Evolutionary conservation across 495 filamentous ascomycete species (phyloP).

Genomic region (Aspergillus incahuasiensis): DNA sequence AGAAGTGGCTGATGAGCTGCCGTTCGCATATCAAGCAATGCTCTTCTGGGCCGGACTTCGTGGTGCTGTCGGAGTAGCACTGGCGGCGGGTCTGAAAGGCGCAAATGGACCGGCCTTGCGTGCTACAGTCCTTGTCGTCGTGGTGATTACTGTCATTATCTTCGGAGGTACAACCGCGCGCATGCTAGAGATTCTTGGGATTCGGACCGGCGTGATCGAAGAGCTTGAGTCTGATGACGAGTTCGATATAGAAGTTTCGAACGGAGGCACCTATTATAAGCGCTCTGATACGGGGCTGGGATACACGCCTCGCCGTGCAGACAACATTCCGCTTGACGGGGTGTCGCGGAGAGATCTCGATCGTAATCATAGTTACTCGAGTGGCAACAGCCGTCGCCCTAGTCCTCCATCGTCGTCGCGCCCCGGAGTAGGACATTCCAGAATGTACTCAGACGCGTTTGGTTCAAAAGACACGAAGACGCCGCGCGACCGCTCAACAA

Average conservation of each 20-base stretch:
- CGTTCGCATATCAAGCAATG: constrained; percentile 92
- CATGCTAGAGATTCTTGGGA: constrained; percentile 94
- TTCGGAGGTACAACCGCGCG: constrained; percentile 98
- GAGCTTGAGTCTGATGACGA: constrained; percentile 97
- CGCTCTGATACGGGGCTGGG: constrained; percentile 65
- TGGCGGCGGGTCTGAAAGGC: constrained; percentile 82
- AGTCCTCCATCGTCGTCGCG: constrained; percentile 46
- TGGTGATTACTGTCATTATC: constrained; percentile 96
- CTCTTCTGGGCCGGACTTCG: constrained; percentile 97
- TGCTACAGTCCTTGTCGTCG: constrained; percentile 92
- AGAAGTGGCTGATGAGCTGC: constrained; percentile 83
- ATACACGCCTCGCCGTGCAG: constrained; percentile 61
- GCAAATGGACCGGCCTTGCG: constrained; percentile 72
- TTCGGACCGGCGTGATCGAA: constrained; percentile 91
- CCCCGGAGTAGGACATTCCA: constrained; percentile 38
- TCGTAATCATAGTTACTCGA: constrained; percentile 48
- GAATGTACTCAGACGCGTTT: constrained; percentile 61
- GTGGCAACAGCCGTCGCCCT: constrained; percentile 47
- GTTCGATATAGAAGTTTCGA: constrained; percentile 89
- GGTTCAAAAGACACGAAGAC: constrained; percentile 32
- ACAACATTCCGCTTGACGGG: constrained; percentile 51
- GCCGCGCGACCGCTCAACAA: constrained; percentile 37
- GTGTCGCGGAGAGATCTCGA: constrained; percentile 33
- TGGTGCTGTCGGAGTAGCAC: constrained; percentile 91
- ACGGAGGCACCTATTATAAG: constrained; percentile 73